Base-by-base conservation (phyloP, 1,284 basidiomycete genomes). In the Cerrena zonata region DNA sequence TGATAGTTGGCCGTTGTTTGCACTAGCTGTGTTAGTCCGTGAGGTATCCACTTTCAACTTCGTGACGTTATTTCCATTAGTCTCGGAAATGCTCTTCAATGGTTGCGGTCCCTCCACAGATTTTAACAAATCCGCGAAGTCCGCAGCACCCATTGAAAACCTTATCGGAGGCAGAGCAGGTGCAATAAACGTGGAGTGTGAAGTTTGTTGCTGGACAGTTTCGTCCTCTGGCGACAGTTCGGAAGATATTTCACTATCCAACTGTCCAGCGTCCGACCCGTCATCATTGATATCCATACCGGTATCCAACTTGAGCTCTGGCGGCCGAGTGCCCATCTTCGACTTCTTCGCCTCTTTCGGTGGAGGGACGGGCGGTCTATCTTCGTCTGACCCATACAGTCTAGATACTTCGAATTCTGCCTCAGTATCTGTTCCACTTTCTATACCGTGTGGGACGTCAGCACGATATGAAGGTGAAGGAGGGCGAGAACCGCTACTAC, bases 151-250 rank as follows among this genome's bases (percentile, higher is more conserved):
- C 74, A 94, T 80, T 7, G 89, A 92, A 62, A 91, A 86, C 22
- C 89, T 80, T 58, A 91, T 89, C 0, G 88, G 88, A 3, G 87
- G 88, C 25, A 90, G 70, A 4, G 87, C 87, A 40, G 88, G 88
- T 1, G 86, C 84, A 49, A 89, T 88, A 64, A 81, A 89, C 18
- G 87, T 89, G 12, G 85, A 74, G 57, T 77, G 78, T 15, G 82
- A 83, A n/a, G 76, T 80, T n/a, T n/a, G n/a, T 47, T 74, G 76
- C 63, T 85, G 78, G 18, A 86, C 78, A 2, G 78, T 75, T 1
- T 79, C 77, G 4, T 74, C 74, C 57, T 82, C 80, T 21, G 59
- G 61, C 30, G 65, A 61, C 5, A 58, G 55, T 34, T 65, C 64
- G 5, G 73, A 73, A 47, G 73, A 75, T 21, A 76, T 72, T 27